A percentile compares a stretch with the other conserved stretches of the same genome.
Evolutionary conservation across 1,284 basidiomycete species (phyloP).

Genomic region (Ceratorhiza oryzae-sativae): DNA sequence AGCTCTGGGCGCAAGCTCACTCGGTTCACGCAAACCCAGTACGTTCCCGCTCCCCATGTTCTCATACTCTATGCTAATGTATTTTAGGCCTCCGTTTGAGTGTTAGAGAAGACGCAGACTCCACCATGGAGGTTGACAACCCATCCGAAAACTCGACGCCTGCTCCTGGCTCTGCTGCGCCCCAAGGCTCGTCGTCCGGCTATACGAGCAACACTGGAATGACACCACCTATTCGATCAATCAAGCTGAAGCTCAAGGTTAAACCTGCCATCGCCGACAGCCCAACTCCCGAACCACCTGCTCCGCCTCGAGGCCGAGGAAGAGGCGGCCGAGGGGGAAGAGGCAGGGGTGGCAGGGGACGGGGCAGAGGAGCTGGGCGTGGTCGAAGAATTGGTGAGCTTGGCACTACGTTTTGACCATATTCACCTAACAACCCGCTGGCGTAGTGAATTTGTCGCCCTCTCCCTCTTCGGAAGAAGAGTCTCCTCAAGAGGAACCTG

Average conservation of each 20-base stretch:
- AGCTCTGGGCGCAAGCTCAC: constrained; percentile 12
- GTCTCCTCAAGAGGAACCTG: constrained; percentile 19
- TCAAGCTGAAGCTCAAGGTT: constrained; percentile 21
- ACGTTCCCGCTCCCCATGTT: background rate
- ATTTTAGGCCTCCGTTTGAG: background rate
- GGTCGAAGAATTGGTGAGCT: constrained; percentile 24
- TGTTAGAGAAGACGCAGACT: background rate
- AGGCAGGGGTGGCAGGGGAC: background rate
- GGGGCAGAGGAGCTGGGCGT: constrained; percentile 1
- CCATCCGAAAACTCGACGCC: constrained; percentile 22
- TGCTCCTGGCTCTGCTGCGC: constrained; percentile 1
- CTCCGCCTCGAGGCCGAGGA: constrained; percentile 4
- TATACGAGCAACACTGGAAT: constrained; percentile 14
- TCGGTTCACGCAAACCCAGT: background rate
- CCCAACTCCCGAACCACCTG: constrained; percentile 5
- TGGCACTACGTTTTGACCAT: background rate
- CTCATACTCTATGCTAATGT: background rate
- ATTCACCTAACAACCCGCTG: background rate
- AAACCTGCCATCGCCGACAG: background rate
- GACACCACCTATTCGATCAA: constrained; percentile 22
- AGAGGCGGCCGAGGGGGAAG: constrained; percentile 11
- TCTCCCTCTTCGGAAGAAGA: constrained; percentile 10
- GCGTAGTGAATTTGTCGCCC: background rate
- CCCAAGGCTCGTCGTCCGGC: constrained; percentile 14
- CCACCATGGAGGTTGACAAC: constrained; percentile 21